phyloP scores from a whole-genome alignment of 139 green algal genomes.

The Diplosphaera chodatii region DNA sequence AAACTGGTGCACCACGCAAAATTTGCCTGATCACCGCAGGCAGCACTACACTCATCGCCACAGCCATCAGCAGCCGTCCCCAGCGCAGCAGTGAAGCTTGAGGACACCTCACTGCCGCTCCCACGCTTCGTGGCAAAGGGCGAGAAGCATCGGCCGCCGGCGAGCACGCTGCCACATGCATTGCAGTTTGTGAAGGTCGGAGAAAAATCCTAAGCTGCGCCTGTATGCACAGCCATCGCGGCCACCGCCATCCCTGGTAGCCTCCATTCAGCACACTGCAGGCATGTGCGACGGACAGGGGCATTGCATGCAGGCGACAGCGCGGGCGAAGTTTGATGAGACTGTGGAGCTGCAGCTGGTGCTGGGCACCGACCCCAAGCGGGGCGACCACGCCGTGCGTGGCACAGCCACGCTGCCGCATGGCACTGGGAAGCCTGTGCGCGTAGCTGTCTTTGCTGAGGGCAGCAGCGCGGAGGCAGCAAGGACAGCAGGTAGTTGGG shows the following conservation, averaged over 20 bases:
- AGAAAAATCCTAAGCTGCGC: no score
- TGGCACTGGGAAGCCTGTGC: conserved; percentile 60
- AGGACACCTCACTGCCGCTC: conserved; percentile 4
- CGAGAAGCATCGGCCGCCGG: not conserved
- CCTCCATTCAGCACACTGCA: not conserved
- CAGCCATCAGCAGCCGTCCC: not conserved
- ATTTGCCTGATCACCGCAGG: no score
- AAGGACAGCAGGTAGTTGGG: conserved; percentile 47
- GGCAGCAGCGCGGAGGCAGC: conserved; percentile 57
- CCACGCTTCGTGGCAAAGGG: not conserved
- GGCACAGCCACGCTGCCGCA: conserved; percentile 67
- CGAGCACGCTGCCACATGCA: not conserved
- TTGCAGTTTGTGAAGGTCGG: not conserved
- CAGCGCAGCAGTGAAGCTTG: not conserved
- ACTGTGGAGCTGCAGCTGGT: conserved; percentile 53
- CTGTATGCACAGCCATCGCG: no score
- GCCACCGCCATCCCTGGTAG: no score
- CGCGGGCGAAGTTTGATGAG: conserved; percentile 50
- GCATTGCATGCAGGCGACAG: conserved; percentile 8
- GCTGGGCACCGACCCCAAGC: conserved; percentile 54
- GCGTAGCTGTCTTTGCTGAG: conserved; percentile 82
- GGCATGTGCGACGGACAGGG: not conserved
- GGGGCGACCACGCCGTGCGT: conserved; percentile 73
- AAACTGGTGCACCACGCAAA: no score
- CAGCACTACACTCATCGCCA: not conserved